Evolutionary conservation across 2,329 filamentous ascomycete genomes (phyloP).

Genomic region (Penicillium brasilianum): DNA sequence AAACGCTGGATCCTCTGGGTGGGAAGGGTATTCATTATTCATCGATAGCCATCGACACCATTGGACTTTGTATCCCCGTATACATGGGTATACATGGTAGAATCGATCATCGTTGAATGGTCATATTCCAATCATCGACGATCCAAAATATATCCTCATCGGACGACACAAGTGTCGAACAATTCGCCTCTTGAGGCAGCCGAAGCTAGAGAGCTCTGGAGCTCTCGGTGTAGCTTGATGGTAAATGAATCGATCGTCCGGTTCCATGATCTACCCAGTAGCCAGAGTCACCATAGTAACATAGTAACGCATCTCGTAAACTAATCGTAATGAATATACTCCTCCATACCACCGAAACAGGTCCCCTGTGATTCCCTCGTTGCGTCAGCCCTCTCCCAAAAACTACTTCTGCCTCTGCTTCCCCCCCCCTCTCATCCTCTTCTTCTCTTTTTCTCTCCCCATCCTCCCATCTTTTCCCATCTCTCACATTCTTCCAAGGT

Average conservation of each 20-base stretch:
- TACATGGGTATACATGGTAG: too few species aligned
- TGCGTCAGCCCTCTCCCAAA: slow-evolving; percentile 41
- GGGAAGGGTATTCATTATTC: slow-evolving; percentile 10
- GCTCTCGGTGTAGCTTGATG: not conserved
- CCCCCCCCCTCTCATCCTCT: slow-evolving; percentile 30
- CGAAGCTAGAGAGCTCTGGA: not conserved
- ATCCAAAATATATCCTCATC: too few species aligned
- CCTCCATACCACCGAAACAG: not conserved
- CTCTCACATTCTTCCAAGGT: slow-evolving; percentile 19
- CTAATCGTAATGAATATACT: not conserved
- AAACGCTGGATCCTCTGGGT: slow-evolving; percentile 8
- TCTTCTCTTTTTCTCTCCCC: slow-evolving; percentile 25
- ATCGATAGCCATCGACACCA: not conserved
- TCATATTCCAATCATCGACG: too few species aligned
- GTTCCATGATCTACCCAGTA: not conserved
- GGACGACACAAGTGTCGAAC: too few species aligned
- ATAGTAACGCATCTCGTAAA: not conserved
- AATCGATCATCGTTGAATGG: too few species aligned
- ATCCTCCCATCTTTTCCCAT: slow-evolving; percentile 12
- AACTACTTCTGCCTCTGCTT: slow-evolving; percentile 36
- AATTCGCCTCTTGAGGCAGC: too few species aligned
- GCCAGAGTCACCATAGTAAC: not conserved
- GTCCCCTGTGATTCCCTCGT: slow-evolving; percentile 35
- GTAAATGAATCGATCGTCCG: too few species aligned
- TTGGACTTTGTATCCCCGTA: too few species aligned